Evolutionary conservation across 345 rosid species (phyloP).

Genomic region (Eucalyptus camaldulensis): DNA sequence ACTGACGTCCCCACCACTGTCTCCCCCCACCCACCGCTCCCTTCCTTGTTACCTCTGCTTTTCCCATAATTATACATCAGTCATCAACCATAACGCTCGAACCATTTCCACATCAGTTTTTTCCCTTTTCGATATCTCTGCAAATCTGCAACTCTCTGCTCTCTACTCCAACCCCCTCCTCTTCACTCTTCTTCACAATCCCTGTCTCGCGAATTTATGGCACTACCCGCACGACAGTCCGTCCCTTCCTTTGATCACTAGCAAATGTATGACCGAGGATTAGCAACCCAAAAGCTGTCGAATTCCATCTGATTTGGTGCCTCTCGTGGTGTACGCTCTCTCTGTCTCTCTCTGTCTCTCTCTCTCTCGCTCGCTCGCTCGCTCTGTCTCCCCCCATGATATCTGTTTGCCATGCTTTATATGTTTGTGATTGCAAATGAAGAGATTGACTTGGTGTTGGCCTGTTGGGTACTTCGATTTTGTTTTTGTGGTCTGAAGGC

Average conservation of each 20-base stretch:
- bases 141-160: not conserved
- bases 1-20: conserved; percentile 47
- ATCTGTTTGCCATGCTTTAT: not conserved
- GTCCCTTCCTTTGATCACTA: not conserved
- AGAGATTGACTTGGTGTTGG: not conserved
- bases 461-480: not conserved
- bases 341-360: not conserved
- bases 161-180: not conserved
- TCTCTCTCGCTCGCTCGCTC: not conserved
- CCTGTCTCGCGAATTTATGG: not conserved
- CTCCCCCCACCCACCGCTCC: conserved; percentile 17
- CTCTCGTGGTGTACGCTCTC: not conserved
- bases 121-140: not conserved
- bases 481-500: not conserved
- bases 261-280: not conserved
- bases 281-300: not conserved
- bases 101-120: not conserved
- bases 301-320: not conserved
- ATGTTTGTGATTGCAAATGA: not conserved
- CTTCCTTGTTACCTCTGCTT: conserved; percentile 38
- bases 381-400: not conserved
- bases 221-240: not conserved
- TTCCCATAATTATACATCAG: conserved; percentile 38
- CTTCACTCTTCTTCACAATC: not conserved
- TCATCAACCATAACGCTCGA: not conserved